Conservation (phyloP, 768 basidiomycete genomes). For the Suillus cothurnatus region DNA sequence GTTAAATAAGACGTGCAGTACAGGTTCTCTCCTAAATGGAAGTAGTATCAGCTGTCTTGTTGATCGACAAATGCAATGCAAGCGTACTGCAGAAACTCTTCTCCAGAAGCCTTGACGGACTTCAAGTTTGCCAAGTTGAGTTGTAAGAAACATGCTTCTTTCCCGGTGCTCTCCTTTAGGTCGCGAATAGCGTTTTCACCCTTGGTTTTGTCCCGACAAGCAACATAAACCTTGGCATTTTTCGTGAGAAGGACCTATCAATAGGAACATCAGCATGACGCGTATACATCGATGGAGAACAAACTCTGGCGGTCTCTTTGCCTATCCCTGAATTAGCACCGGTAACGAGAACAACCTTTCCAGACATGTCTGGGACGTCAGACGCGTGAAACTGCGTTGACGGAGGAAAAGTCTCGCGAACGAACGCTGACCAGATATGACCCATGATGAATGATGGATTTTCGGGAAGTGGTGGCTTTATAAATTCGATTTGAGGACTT, state of each 20-base stretch:
- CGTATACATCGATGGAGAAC: background rate
- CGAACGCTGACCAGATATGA: constrained; percentile 3
- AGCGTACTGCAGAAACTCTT: constrained; percentile 40
- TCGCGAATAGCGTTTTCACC: constrained; percentile 40
- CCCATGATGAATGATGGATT: constrained; percentile 10
- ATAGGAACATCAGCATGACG: background rate
- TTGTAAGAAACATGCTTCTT: constrained; percentile 42
- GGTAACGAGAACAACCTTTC: constrained; percentile 42
- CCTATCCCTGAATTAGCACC: constrained; percentile 53
- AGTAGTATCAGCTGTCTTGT: background rate
- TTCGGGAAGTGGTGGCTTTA: background rate
- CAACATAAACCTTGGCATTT: constrained; percentile 55
- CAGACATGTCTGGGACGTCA: constrained; percentile 36
- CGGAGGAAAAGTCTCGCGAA: constrained; percentile 24
- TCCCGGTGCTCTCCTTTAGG: constrained; percentile 44
- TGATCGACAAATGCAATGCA: background rate
- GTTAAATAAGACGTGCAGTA: constrained; percentile 34
- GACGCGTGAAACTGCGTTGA: constrained; percentile 23
- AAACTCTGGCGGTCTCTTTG: constrained; percentile 39
- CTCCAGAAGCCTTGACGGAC: constrained; percentile 42
- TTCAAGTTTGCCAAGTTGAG: constrained; percentile 49
- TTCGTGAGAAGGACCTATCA: constrained; percentile 42
- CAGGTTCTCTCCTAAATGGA: constrained; percentile 24
- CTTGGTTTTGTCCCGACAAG: constrained; percentile 40
- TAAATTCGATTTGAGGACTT: background rate